A percentile compares a stretch with the other conserved stretches of the same genome.
These are phyloP conservation scores for Lippia alba DNA, from an alignment of 305 asterid species.

Conservation along the genomic window DNA sequence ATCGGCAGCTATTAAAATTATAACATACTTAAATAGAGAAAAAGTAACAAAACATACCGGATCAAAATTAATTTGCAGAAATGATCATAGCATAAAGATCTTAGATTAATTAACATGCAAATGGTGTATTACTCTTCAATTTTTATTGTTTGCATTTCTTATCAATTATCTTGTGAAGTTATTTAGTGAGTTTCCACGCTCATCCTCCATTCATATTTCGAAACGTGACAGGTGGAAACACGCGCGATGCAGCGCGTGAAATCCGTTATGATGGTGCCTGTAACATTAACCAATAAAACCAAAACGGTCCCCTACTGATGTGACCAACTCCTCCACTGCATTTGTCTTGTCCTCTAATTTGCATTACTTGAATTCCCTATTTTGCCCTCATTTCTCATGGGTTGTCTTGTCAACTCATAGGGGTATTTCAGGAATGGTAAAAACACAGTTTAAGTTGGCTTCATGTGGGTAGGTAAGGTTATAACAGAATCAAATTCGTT, in stretches of 20 bases:
- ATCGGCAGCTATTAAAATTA: no score
- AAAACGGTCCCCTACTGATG: constrained; percentile 52
- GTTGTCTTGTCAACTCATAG: constrained; percentile 27
- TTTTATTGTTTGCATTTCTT: no score
- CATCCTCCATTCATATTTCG: no score
- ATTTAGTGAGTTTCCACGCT: no score
- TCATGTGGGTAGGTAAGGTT: constrained; percentile 36
- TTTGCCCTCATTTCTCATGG: constrained; percentile 15
- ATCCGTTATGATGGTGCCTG: neutral
- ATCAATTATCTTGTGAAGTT: no score
- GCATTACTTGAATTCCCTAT: constrained; percentile 11
- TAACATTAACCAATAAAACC: constrained; percentile 34
- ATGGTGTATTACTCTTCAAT: no score
- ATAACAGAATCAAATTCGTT: constrained; percentile 31
- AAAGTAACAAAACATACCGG: no score
- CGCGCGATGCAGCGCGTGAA: neutral
- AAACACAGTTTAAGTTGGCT: constrained; percentile 27
- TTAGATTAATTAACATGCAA: no score
- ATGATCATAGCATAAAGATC: no score
- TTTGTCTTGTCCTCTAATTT: constrained; percentile 36
- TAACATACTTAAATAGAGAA: no score
- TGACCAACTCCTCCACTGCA: constrained; percentile 66
- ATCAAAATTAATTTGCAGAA: no score
- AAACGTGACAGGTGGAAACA: neutral
- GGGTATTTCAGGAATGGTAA: constrained; percentile 37